Base-by-base conservation (phyloP, 2,329 filamentous ascomycete genomes). In the Alternaria infectoria region DNA sequence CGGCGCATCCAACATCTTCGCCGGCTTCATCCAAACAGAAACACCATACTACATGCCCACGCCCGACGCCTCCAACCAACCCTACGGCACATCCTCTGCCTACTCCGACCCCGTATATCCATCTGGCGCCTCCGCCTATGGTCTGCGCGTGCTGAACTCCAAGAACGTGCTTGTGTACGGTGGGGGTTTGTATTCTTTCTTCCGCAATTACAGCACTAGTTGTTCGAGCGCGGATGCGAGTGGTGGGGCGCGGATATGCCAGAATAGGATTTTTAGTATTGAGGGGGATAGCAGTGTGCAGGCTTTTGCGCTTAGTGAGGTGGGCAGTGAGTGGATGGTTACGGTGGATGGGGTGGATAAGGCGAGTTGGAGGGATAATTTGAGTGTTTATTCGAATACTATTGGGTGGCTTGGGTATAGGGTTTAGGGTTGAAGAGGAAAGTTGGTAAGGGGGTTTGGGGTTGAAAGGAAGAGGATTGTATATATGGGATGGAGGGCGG, bases 1-100 rank as follows among this genome's bases (percentile, higher is more conserved):
- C 77, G 89, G 90, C 66, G 92, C 93, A 3, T 85, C 88, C 71
- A 91, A 95, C 76, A 86, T 97, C 69, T 97, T 91, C 82, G 90
- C 96, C 83, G 90, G 88, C 12, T 83, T 92, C 62, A 93, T 97
- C 74, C 95, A 97, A 83, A 92, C 92, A 6, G 95, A 98, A 82
- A 97, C 94, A 3, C 91, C 94, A 12, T 88, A 89, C 84, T 93
- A 90, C 86, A 92, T 96, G 83, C 88, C 91, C 76, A 93, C 93
- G 81, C 93, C 93, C 4, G 87, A 91, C 69, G 88, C 92, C 2
- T 85, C 87, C 8, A 83, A 85, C 13, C 74, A 77, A 36, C 91
- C 90, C 26, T 93, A 91, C 79, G 83, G 81, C 0, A 81, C 84
- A 66, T 70, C 70, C 13, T 67, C 85, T 30, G 80, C 81, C 11